Base-by-base conservation (phyloP, 371 early-diverging fungal genomes). In the Funneliformis caledonium region DNA sequence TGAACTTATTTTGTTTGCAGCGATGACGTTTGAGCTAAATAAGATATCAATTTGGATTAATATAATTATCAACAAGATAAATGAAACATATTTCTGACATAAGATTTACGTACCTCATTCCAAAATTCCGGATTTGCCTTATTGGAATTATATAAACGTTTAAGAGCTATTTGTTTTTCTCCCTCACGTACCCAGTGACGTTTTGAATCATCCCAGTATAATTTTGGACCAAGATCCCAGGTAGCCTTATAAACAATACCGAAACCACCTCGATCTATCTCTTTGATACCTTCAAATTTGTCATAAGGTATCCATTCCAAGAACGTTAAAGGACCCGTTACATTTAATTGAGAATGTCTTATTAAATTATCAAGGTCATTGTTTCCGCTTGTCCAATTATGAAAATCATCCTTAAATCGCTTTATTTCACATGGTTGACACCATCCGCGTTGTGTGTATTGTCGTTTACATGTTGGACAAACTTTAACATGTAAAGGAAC, bases 221-320 rank as follows among this genome's bases (percentile, higher is more conserved):
- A 60, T 43, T 60, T 56, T 37, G 75, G 75, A 14, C 61, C 75
- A 16, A 42, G 60, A 16, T 75, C 60, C 78, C 78, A 77, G 19
- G 33, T 77, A 2, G 78, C 78, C 16, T 45, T 77, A 26, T 65
- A 62, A 31, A 77, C 78, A 16, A 65, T 26, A 50, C 78, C 78
- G 22, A 77, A 77, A 42, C 78, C 78, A 4, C 78, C 78, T 65
- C 48, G 64, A 19, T n/a, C 64, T 4, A 77, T 52, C 16, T 65
- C 64, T 48, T 65, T 67, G 22, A 77, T 33, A 7, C 65, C 19
- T 33, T 43, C 62, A 11, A 77, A 77, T 50, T 77, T 48, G 19
- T 65, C 78, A 65, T 77, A 77, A 26, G 78, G 78, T 37, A 77
- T 77, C 65, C 62, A 77, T 50, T 77, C 75, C 11, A 75, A 75